phyloP scores from a whole-genome alignment of 169 alveolate species.

The Plasmodium berghei region DNA sequence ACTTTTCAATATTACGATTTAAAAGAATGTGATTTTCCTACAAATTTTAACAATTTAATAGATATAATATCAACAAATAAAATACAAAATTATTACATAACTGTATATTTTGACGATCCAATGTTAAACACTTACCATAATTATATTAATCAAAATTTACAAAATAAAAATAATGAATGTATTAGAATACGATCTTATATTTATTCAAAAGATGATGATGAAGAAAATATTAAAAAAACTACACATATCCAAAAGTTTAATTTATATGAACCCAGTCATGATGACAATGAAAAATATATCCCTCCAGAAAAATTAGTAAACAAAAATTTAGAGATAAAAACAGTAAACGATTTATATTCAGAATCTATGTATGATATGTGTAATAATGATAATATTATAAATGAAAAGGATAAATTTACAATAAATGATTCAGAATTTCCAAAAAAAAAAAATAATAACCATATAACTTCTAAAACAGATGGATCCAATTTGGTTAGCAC shows the following conservation, averaged over 20 bases:
- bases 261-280: conserved; percentile 65
- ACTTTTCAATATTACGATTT: conserved; percentile 12
- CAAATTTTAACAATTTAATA: conserved; percentile 19
- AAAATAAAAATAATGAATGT: neutral
- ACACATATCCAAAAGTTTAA: conserved; percentile 25
- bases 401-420: no score
- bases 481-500: no score
- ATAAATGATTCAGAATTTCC: no score
- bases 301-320: conserved; percentile 5
- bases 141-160: conserved; percentile 31
- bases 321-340: conserved; percentile 8
- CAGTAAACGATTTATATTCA: conserved; percentile 29
- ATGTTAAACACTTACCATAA: conserved; percentile 22
- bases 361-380: neutral
- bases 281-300: conserved; percentile 7
- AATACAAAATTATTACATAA: conserved; percentile 4
- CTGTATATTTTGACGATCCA: conserved; percentile 58
- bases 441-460: no score
- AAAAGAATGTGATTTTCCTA: conserved; percentile 30
- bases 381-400: neutral
- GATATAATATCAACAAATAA: conserved; percentile 36
- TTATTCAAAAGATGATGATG: conserved; percentile 5
- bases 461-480: no score
- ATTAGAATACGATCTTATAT: conserved; percentile 29
- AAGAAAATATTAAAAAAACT: neutral